Conservation (phyloP, 768 basidiomycete species). For the Lactifluus pinguis region DNA sequence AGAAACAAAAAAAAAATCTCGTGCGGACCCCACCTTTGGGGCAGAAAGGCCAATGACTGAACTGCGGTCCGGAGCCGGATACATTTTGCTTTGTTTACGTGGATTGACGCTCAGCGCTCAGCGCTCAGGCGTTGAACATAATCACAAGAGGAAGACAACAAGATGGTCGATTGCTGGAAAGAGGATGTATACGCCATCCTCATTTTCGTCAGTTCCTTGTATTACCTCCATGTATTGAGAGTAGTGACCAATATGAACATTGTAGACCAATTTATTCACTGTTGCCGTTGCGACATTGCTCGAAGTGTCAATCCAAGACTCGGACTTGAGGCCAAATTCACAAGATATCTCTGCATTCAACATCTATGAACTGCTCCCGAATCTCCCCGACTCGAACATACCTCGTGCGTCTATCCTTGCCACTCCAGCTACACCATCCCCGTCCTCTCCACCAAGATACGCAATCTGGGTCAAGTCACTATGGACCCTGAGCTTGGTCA, state of each 20-base stretch:
- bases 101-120: too few species aligned
- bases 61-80: too few species aligned
- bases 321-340: not conserved
- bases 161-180: not conserved
- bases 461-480: not conserved
- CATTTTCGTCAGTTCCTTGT: not conserved
- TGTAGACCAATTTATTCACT: not conserved
- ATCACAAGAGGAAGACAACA: constrained; percentile 6
- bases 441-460: not conserved
- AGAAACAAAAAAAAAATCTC: too few species aligned
- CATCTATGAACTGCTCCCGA: not conserved
- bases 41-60: too few species aligned
- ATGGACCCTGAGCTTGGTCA: not conserved
- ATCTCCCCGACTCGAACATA: not conserved
- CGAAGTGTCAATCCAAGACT: not conserved
- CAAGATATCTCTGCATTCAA: not conserved
- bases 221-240: not conserved
- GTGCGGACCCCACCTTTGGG: too few species aligned
- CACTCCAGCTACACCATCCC: not conserved
- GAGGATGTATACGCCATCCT: not conserved
- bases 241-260: too few species aligned
- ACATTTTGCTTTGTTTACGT: too few species aligned
- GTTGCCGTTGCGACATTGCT: not conserved
- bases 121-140: too few species aligned
- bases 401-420: not conserved